Evolutionary conservation across 2,329 filamentous ascomycete species (phyloP), one percentile per base, ranked within the genome.

Genomic region (Sporothrix protearum): DNA sequence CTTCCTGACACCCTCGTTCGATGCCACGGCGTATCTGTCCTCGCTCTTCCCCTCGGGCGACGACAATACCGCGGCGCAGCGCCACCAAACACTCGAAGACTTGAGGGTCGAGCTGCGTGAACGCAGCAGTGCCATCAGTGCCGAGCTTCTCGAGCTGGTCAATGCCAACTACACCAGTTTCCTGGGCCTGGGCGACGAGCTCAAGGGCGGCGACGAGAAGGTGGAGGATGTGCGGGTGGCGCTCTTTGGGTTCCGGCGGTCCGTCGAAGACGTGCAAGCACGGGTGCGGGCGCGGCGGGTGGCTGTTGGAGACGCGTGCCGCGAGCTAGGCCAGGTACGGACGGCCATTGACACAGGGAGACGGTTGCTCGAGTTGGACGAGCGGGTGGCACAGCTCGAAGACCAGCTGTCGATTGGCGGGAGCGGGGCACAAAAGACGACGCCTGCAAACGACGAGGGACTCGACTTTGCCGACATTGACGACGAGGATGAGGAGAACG

Each of bases 101-200:
- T 85, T 99, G 42, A 92, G 95, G 47, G 83, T 90, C 5, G 96
- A 99, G 78, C 85, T 99, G 19, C 90, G 94, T 59, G 88, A 94
- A 72, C 87, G 96, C 69, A 92, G 90, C 76, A 88, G 92, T 76
- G 86, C 91, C 25, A 90, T 99, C 73, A 92, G 90, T 77, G 88
- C 91, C 74, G 96, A 99, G 82, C 86, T 99, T 2, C 85, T 99
- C 22, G 95, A 97, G 81, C 88, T 99, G 8, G 96, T 99, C 75
- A 99, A 99, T 78, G 88, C 91, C 68, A 97, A 99, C 81, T 98
- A 99, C 79, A 91, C 93, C 64, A 92, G 95, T 71, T 99, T 99
- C 76, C 81, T 99, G 4, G 90, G 90, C 0, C 82, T 99, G 0
- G 96, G 96, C 0, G 89, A 87, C 63, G 92, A 93, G 76, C 82